Percentiles rank a stretch among this genome's conserved stretches.
Conservation (phyloP, 2,329 filamentous ascomycete species). For the Aspergillus felis region DNA sequence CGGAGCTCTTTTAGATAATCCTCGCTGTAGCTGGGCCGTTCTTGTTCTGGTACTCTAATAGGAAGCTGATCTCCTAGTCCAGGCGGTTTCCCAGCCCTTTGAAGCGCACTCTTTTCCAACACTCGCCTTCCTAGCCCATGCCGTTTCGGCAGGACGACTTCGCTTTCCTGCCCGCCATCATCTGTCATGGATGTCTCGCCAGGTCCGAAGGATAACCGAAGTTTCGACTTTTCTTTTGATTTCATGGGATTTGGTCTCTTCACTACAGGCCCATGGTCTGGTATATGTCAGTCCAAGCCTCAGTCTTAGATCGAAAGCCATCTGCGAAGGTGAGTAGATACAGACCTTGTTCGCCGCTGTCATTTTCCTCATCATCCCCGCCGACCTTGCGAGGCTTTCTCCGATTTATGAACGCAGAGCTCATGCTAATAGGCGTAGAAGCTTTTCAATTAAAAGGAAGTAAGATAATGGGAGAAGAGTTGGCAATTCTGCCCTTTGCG, state of each 20-base stretch:
- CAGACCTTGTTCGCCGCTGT: slow-evolving; percentile 40
- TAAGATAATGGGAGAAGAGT: not conserved
- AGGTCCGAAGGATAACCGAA: slow-evolving; percentile 73
- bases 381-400: slow-evolving; percentile 76
- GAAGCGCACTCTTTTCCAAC: slow-evolving; percentile 62
- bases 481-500: slow-evolving; percentile 2
- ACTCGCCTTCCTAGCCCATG: slow-evolving; percentile 60
- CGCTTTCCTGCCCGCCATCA: slow-evolving; percentile 51
- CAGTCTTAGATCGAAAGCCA: not conserved
- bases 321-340: slow-evolving; percentile 4
- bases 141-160: slow-evolving; percentile 57
- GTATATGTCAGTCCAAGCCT: slow-evolving; percentile 20
- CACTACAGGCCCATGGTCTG: slow-evolving; percentile 48
- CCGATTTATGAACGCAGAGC: slow-evolving; percentile 52
- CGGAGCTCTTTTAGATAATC: slow-evolving; percentile 84
- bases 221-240: slow-evolving; percentile 66
- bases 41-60: slow-evolving; percentile 59
- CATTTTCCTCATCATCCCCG: slow-evolving; percentile 58
- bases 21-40: slow-evolving; percentile 75
- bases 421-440: slow-evolving; percentile 43
- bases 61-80: slow-evolving; percentile 52
- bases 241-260: slow-evolving; percentile 51
- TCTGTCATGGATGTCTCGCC: slow-evolving; percentile 53
- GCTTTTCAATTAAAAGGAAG: not conserved
- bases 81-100: slow-evolving; percentile 50